These are phyloP conservation scores for Golovinomyces cichoracearum DNA, from an alignment of 2,329 filamentous ascomycete genomes.

Conservation along the genomic window DNA sequence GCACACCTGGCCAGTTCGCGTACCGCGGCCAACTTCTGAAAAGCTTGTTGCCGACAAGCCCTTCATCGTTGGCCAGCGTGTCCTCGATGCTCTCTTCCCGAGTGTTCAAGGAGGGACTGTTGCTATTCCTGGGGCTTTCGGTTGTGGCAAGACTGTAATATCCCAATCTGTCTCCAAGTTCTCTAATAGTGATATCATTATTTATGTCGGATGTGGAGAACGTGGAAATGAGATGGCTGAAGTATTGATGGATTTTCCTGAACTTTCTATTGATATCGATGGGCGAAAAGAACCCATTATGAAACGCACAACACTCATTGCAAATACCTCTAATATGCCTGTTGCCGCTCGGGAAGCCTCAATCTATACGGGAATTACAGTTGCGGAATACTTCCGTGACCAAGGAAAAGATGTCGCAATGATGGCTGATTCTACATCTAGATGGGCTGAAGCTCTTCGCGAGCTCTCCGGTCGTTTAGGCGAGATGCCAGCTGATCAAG, in stretches of 20 bases:
- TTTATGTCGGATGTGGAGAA: conserved; percentile 82
- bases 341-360: conserved; percentile 95
- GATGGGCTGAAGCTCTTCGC: conserved; percentile 95
- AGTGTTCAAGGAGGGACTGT: conserved; percentile 92
- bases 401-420: conserved; percentile 94
- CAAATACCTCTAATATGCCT: conserved; percentile 99
- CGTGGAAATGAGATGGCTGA: conserved; percentile 99
- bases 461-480: conserved; percentile 94
- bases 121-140: conserved; percentile 93
- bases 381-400: conserved; percentile 91
- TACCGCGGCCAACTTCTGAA: conserved; percentile 74
- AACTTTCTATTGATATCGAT: conserved; percentile 82
- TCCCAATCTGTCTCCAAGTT: conserved; percentile 97
- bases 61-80: conserved; percentile 89
- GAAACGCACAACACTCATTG: conserved; percentile 96
- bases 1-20: conserved; percentile 95
- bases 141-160: conserved; percentile 98
- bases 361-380: conserved; percentile 75
- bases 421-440: conserved; percentile 97
- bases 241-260: conserved; percentile 98
- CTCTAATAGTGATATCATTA: conserved; percentile 96
- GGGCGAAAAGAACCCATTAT: conserved; percentile 96
- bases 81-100: conserved; percentile 86
- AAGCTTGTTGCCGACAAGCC: conserved; percentile 72
- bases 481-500: conserved; percentile 98